Evolutionary conservation across 139 green algal genomes (phyloP).

Genomic region (Chara braunii): DNA sequence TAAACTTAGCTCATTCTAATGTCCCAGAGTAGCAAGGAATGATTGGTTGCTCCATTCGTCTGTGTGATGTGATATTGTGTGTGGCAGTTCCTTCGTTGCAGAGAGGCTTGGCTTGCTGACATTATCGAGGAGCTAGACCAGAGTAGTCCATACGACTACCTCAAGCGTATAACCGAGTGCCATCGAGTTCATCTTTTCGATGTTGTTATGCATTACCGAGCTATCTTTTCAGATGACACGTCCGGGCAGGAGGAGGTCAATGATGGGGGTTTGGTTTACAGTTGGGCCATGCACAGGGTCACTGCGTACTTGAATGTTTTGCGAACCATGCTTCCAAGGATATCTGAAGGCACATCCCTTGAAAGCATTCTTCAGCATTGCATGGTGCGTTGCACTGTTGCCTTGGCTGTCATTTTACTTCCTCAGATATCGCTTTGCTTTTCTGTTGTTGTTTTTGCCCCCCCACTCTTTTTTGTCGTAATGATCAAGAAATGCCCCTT

Average conservation of each 20-base stretch:
- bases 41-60: no score
- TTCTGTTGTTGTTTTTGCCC: not conserved
- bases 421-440: not conserved
- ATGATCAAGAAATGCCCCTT: no score
- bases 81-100: conserved; percentile 74
- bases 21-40: no score
- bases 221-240: conserved; percentile 84
- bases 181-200: conserved; percentile 97
- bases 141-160: conserved; percentile 53
- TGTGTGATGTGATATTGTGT: no score
- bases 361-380: conserved; percentile 84
- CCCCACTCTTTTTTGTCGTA: conserved; percentile 3
- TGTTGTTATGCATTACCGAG: conserved; percentile 94
- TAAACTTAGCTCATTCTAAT: no score
- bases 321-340: conserved; percentile 28
- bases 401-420: not conserved
- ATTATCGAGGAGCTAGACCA: conserved; percentile 71
- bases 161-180: conserved; percentile 89
- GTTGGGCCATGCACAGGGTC: conserved; percentile 45
- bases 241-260: conserved; percentile 20
- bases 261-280: conserved; percentile 45
- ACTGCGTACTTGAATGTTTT: conserved; percentile 39
- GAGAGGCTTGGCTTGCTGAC: conserved; percentile 48
- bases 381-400: conserved; percentile 50
- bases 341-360: conserved; percentile 52